Percentiles rank a stretch among this genome's conserved stretches.
phyloP scores from a whole-genome alignment of 2,329 filamentous ascomycete genomes.

The Zymoseptoria brevis region DNA sequence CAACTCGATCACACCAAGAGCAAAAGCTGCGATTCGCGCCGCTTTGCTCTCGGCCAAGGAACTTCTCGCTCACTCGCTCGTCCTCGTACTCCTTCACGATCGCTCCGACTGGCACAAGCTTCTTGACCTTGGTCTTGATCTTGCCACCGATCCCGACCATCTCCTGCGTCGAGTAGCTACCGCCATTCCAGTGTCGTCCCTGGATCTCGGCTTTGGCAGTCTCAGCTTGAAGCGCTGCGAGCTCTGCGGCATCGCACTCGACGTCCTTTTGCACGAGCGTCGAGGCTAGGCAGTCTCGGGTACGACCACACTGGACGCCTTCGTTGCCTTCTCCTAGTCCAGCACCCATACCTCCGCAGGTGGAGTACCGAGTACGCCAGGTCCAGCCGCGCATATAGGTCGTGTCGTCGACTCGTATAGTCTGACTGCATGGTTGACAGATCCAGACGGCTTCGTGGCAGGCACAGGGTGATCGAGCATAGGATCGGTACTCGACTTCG shows the following conservation, averaged over 20 bases:
- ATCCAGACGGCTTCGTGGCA: slow-evolving; percentile 65
- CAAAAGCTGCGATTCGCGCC: slow-evolving; percentile 75
- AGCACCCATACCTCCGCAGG: slow-evolving; percentile 72
- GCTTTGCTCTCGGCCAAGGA: slow-evolving; percentile 61
- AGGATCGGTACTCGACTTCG: slow-evolving; percentile 23
- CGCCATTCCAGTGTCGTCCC: slow-evolving; percentile 42
- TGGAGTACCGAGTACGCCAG: slow-evolving; percentile 76
- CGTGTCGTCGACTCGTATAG: slow-evolving; percentile 53
- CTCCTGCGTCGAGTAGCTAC: slow-evolving; percentile 78
- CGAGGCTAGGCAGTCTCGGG: slow-evolving; percentile 64
- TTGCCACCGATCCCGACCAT: slow-evolving; percentile 84
- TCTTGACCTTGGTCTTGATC: slow-evolving; percentile 81
- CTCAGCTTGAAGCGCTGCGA: slow-evolving; percentile 41
- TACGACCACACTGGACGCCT: slow-evolving; percentile 81
- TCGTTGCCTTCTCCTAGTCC: slow-evolving; percentile 83
- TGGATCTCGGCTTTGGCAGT: slow-evolving; percentile 22
- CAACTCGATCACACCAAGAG: slow-evolving; percentile 69
- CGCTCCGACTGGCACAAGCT: slow-evolving; percentile 70
- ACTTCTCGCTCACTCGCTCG: slow-evolving; percentile 57
- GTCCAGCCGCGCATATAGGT: slow-evolving; percentile 67
- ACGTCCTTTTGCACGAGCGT: slow-evolving; percentile 74
- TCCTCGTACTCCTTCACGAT: slow-evolving; percentile 82
- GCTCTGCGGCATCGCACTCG: slow-evolving; percentile 75
- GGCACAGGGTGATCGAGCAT: slow-evolving; percentile 49
- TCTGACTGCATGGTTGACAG: slow-evolving; percentile 73